phyloP scores from a whole-genome alignment of 2,329 filamentous ascomycete genomes.

The Apiospora hydei region DNA sequence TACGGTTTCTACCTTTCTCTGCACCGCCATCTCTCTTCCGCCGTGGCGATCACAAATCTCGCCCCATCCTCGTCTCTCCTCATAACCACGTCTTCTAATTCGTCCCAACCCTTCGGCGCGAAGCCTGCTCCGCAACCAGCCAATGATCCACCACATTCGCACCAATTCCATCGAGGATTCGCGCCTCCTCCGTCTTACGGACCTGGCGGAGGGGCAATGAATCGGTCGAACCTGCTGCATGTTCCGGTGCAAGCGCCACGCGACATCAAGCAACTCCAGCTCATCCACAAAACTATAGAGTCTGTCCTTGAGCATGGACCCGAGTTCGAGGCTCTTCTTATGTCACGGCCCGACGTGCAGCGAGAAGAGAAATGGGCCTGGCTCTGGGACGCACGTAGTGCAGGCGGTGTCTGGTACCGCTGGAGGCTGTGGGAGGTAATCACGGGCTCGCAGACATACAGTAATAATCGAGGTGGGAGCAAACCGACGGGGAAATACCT shows the following conservation, averaged over 20 bases:
- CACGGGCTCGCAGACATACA: constrained; percentile 64
- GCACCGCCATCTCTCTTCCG: constrained; percentile 83
- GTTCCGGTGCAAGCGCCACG: constrained; percentile 78
- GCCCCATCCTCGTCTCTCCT: constrained; percentile 31
- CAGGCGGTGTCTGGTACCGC: constrained; percentile 87
- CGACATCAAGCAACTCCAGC: constrained; percentile 78
- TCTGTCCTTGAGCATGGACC: constrained; percentile 79
- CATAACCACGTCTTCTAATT: constrained; percentile 46
- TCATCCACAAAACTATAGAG: constrained; percentile 91
- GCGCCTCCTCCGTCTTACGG: constrained; percentile 79
- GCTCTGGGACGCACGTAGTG: constrained; percentile 85
- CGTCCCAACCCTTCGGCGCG: constrained; percentile 79
- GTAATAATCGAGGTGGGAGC: constrained; percentile 6
- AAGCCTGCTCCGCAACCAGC: constrained; percentile 62
- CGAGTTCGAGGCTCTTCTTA: constrained; percentile 90
- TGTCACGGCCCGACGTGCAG: constrained; percentile 85
- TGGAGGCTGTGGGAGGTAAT: constrained; percentile 90
- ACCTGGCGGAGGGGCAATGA: constrained; percentile 49
- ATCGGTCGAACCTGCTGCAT: constrained; percentile 60
- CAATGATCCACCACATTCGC: constrained; percentile 41
- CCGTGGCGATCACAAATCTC: constrained; percentile 59
- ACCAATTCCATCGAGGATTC: constrained; percentile 55
- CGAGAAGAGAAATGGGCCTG: constrained; percentile 91
- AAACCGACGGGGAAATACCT: constrained; percentile 55
- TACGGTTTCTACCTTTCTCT: constrained; percentile 83